Conservation (phyloP, 768 basidiomycete genomes). For the Hericium coralloides region DNA sequence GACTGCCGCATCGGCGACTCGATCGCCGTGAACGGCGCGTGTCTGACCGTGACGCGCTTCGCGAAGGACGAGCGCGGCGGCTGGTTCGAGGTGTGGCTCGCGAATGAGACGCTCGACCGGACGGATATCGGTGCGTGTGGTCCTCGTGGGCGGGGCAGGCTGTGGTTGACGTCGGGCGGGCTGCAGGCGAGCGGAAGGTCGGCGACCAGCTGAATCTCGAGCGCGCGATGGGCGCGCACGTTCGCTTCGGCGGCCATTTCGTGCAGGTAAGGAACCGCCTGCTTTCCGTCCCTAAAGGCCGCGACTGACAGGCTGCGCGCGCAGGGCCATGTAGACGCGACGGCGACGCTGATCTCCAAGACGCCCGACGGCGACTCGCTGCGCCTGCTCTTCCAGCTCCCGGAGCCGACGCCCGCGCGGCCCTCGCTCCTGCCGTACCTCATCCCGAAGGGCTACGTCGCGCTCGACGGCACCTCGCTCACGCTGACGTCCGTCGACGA, state of each 20-base stretch:
- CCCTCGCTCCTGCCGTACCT: slow-evolving; percentile 72
- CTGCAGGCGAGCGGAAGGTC: slow-evolving; percentile 61
- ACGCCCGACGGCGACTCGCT: slow-evolving; percentile 81
- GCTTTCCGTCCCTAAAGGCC: neutral
- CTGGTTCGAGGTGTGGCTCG: slow-evolving; percentile 91
- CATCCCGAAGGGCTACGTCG: slow-evolving; percentile 90
- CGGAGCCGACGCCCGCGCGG: slow-evolving; percentile 44
- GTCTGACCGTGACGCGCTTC: slow-evolving; percentile 88
- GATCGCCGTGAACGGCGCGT: slow-evolving; percentile 73
- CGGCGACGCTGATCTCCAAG: slow-evolving; percentile 63
- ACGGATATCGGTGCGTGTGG: slow-evolving; percentile 73
- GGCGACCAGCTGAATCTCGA: slow-evolving; percentile 87
- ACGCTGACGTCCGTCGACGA: slow-evolving; percentile 81
- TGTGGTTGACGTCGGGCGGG: neutral
- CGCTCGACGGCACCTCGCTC: slow-evolving; percentile 90
- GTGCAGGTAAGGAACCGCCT: slow-evolving; percentile 61
- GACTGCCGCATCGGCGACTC: slow-evolving; percentile 95
- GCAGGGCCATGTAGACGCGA: slow-evolving; percentile 91
- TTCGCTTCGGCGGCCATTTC: slow-evolving; percentile 93
- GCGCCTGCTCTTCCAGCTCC: slow-evolving; percentile 72
- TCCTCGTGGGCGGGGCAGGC: neutral
- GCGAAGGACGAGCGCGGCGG: slow-evolving; percentile 51
- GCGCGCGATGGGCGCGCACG: slow-evolving; percentile 88
- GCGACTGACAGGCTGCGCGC: neutral
- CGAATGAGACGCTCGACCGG: slow-evolving; percentile 87